Conservation (phyloP, 306 rosid genomes). For the Dalbergia cochinchinensis region DNA sequence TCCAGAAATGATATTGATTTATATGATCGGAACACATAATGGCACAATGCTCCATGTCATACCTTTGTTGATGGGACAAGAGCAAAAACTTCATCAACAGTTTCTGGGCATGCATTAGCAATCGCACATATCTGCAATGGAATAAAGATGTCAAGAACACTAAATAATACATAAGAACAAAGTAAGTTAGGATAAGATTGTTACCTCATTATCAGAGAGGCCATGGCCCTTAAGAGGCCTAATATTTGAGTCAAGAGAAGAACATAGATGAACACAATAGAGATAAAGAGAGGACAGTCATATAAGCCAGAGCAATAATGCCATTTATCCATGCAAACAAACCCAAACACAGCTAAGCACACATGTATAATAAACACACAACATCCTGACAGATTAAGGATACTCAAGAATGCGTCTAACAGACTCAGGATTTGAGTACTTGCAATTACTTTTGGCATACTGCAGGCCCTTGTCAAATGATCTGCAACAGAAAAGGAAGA, state of each 20-base stretch:
- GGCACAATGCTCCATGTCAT: slow-evolving; percentile 23
- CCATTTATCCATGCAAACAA: slow-evolving; percentile 18
- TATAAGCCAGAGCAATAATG: slow-evolving; percentile 19
- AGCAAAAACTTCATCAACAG: slow-evolving; percentile 80
- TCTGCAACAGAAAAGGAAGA: slow-evolving; percentile 54
- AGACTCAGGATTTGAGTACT: slow-evolving; percentile 57
- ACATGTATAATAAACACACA: slow-evolving; percentile 1
- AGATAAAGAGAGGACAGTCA: slow-evolving; percentile 13
- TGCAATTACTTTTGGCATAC: slow-evolving; percentile 67
- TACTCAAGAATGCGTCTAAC: slow-evolving; percentile 73
- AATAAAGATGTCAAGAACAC: slow-evolving; percentile 44
- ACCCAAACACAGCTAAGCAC: background rate
- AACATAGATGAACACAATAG: slow-evolving; percentile 38
- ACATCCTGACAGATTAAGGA: slow-evolving; percentile 58
- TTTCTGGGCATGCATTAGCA: slow-evolving; percentile 83
- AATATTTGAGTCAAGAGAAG: slow-evolving; percentile 66
- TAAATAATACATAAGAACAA: slow-evolving; percentile 31
- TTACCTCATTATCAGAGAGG: slow-evolving; percentile 82
- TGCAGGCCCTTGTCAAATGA: slow-evolving; percentile 86
- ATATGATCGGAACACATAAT: slow-evolving; percentile 19
- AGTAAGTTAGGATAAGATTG: slow-evolving; percentile 42
- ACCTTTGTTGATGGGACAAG: slow-evolving; percentile 89
- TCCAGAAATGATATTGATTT: background rate
- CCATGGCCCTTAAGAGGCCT: slow-evolving; percentile 67
- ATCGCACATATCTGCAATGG: slow-evolving; percentile 77